phyloP scores from a whole-genome alignment of 202 grass and related monocot genomes.

The Eragrostis tef region DNA sequence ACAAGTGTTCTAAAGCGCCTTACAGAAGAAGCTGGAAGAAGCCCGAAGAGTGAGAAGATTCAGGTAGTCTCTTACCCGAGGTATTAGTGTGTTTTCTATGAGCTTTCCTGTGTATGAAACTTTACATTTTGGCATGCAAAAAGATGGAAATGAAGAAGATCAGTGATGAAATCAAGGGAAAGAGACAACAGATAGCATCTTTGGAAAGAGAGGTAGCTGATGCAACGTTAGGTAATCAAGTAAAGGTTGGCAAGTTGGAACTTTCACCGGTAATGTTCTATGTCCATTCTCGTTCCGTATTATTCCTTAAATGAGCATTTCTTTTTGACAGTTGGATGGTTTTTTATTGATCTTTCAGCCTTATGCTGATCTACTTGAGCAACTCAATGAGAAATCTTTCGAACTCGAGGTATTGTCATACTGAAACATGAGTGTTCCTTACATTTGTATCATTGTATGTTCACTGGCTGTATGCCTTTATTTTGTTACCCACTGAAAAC shows the following conservation, averaged over 20 bases:
- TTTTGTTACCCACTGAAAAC: background rate
- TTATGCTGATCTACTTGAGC: constrained; percentile 80
- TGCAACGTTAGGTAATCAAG: constrained; percentile 67
- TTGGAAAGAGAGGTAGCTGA: constrained; percentile 83
- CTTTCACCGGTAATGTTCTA: constrained; percentile 68
- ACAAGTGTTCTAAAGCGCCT: constrained; percentile 88
- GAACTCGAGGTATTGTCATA: constrained; percentile 79
- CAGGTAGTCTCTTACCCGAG: constrained; percentile 59
- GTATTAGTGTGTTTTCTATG: constrained; percentile 28
- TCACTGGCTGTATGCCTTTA: background rate
- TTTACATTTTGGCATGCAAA: constrained; percentile 47
- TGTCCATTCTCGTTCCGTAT: constrained; percentile 21
- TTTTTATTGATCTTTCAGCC: constrained; percentile 62
- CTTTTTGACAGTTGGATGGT: constrained; percentile 41
- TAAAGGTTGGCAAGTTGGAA: constrained; percentile 65
- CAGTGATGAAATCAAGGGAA: constrained; percentile 82
- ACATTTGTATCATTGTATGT: constrained; percentile 27
- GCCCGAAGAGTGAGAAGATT: constrained; percentile 76
- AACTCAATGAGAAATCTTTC: constrained; percentile 93
- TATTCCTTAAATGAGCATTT: constrained; percentile 14
- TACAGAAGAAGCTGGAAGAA: constrained; percentile 78
- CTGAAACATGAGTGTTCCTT: constrained; percentile 20
- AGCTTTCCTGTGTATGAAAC: constrained; percentile 36
- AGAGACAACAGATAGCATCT: constrained; percentile 80
- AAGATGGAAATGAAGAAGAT: constrained; percentile 95